Conservation (phyloP, 2,329 filamentous ascomycete genomes). For the Clonostachys solani region DNA sequence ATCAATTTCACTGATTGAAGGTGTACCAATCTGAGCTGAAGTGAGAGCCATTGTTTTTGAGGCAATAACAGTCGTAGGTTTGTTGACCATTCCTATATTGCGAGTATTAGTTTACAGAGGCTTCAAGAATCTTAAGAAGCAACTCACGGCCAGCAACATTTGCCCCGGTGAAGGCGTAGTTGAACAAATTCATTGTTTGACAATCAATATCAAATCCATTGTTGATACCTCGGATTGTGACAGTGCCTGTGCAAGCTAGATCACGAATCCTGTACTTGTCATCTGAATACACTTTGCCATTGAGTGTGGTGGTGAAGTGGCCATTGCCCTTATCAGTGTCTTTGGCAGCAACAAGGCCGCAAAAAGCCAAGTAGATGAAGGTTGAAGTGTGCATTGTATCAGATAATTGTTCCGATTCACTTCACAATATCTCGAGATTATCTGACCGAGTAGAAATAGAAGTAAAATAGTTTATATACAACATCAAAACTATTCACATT, state of each 20-base stretch:
- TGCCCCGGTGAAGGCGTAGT: slow-evolving; percentile 2
- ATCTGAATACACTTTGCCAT: background rate
- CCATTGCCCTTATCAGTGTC: background rate
- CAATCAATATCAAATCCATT: slow-evolving; percentile 2
- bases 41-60: background rate
- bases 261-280: background rate
- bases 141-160: background rate
- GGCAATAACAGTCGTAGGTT: background rate
- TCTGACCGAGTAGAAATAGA: too few species aligned
- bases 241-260: background rate
- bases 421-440: too few species aligned
- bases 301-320: background rate
- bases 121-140: background rate
- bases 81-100: background rate
- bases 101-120: background rate
- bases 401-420: too few species aligned
- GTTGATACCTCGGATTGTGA: slow-evolving; percentile 1
- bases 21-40: background rate
- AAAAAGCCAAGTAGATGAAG: background rate
- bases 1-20: background rate
- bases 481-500: too few species aligned
- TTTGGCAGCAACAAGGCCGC: background rate
- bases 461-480: too few species aligned
- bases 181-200: slow-evolving; percentile 2
- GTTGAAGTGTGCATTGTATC: background rate